Base-by-base conservation (phyloP, 2,329 filamentous ascomycete species). In the Lecanoromycetidae sp. region DNA sequence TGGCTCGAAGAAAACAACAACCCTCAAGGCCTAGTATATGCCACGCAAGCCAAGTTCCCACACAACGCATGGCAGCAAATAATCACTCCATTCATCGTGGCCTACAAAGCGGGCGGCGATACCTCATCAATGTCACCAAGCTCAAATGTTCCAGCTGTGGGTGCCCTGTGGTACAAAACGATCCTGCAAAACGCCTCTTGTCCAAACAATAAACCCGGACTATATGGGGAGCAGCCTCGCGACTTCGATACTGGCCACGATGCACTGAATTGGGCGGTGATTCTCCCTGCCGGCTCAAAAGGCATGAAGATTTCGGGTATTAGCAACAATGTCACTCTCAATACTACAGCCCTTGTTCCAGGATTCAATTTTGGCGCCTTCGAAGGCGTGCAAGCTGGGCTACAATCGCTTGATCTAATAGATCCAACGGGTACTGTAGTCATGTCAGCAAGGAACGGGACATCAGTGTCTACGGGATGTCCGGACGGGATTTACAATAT, bases 1-100 rank as follows among this genome's bases (percentile, higher is more conserved):
- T 51, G 48, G 48, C n/a, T 39, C 5, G 48, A 47, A 23, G 50
- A 58, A 3, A 56, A 52, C 30, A 27, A 39, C 25, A 41, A 51
- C 30, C 3, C 50, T 17, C 56, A 57, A 19, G 60, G 61, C 44
- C 48, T 56, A 9, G 51, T 57, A 17, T 66, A 65, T 45, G 58
- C 57, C 27, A 60, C 60, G 44, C 53, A 56, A 33, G 55, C 56
- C 34, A 38, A 41, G 34, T 57, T 48, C 17, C 55, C 57, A 10
- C 62, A 65, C 56, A 46, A 42, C 13, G 63, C 55, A 3, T 65
- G 63, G 63, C 62, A 62, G 44, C 56, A 60, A 1, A 51, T 66
- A 1, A 54, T 66, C 41, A 44, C 53, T 2, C 63, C 63, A 15
- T 66, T 65, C 56, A 59, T 60, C 52, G 34, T 34, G 9, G 63